Evolutionary conservation across 2,329 filamentous ascomycete genomes (phyloP), one percentile per base, ranked within the genome.

Genomic region (Penicillium sp.): DNA sequence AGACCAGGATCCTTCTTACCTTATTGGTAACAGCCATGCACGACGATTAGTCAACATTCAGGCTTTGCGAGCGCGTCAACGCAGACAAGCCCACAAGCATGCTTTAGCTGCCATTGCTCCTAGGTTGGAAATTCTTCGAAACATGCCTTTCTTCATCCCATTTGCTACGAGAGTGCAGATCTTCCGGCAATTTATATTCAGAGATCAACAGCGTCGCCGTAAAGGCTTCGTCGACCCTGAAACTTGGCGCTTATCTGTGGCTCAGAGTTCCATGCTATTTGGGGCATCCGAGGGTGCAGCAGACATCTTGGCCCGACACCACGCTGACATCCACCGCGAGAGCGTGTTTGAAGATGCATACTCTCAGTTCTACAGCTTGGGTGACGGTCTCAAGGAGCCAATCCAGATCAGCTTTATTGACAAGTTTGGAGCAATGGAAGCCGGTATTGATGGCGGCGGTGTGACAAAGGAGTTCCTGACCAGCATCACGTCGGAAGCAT

Each of bases 331-430:
- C 52, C 81, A 83, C 48, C 82, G 93, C 53, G 85, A 87, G 16
- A 79, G 82, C 41, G 79, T 95, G 4, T 96, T 97, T 63, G 80
- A 88, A 14, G 91, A 96, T 72, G 93, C 93, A 0, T 92, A 85
- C 64, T 75, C 85, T 3, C 81, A 90, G 47, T 96, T 96, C 63
- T 96, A 89, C 61, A 70, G 80, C 1, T 77, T 97, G 4, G 87
- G 87, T 0, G 87, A 92, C 12, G 86, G 84, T 0, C 72, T 99
- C 48, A 97, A 97, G 65, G 92, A 97, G 64, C 89, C 90, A 0
- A 95, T 99, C 30, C 89, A 95, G 64, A 97, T 99, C 62, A 93
- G 89, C 0, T 99, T 99, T 67, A 84, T 96, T 36, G 93, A 99
- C 65, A 81, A 90, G 52, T 99, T 95, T 59, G 88, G 87, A 53